Evolutionary conservation across 2,329 filamentous ascomycete genomes (phyloP).

Genomic region (Hymenoscyphus linearis): DNA sequence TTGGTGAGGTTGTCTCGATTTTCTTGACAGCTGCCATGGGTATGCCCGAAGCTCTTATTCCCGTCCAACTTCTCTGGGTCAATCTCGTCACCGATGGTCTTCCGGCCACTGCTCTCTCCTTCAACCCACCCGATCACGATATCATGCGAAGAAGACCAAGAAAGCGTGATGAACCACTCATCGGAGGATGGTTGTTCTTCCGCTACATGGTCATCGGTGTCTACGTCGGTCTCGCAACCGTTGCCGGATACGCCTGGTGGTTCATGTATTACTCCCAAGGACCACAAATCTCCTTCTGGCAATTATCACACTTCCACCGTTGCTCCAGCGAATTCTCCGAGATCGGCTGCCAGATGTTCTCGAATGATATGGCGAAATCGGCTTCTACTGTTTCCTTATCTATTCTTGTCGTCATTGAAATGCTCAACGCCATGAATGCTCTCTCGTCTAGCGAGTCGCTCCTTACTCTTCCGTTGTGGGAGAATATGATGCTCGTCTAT

Average conservation of each 20-base stretch:
- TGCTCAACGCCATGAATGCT: constrained; percentile 99
- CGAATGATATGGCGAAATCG: constrained; percentile 76
- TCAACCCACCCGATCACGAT: constrained; percentile 98
- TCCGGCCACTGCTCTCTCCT: constrained; percentile 90
- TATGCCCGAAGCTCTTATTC: constrained; percentile 96
- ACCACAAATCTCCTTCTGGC: constrained; percentile 85
- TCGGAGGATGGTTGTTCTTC: constrained; percentile 95
- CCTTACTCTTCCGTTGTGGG: constrained; percentile 89
- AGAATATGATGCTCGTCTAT: constrained; percentile 97
- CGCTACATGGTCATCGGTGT: constrained; percentile 93
- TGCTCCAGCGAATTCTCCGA: constrained; percentile 82
- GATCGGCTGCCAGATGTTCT: constrained; percentile 90
- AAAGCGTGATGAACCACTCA: constrained; percentile 87
- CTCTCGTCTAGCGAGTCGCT: constrained; percentile 93
- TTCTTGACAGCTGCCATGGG: constrained; percentile 94
- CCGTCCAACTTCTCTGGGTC: constrained; percentile 96
- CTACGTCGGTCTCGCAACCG: constrained; percentile 91
- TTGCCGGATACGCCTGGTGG: constrained; percentile 99
- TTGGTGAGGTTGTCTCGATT: constrained; percentile 97
- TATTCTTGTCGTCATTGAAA: constrained; percentile 93
- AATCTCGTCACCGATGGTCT: constrained; percentile 97
- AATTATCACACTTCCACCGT: constrained; percentile 89
- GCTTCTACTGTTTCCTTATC: constrained; percentile 92
- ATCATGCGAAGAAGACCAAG: constrained; percentile 91
- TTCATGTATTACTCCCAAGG: constrained; percentile 94